Evolutionary conservation across 2,329 filamentous ascomycete genomes (phyloP).

Genomic region (Ophiostoma sp.): DNA sequence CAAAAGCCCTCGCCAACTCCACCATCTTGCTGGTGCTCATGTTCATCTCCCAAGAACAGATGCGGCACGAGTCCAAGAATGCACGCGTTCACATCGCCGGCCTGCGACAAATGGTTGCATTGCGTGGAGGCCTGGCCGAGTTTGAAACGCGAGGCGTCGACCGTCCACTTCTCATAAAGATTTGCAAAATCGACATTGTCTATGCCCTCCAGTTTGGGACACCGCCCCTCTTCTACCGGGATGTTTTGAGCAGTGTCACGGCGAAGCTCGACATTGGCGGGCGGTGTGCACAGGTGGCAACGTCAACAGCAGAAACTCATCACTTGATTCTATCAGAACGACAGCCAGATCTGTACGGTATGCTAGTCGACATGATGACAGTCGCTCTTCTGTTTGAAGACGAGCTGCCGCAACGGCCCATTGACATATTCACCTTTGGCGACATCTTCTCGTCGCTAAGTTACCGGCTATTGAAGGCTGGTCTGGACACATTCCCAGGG

Average conservation of each 20-base stretch:
- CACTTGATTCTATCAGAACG: neutral
- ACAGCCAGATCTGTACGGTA: neutral
- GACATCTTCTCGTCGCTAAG: slow-evolving; percentile 14
- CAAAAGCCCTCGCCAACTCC: slow-evolving; percentile 33
- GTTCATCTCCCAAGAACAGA: slow-evolving; percentile 34
- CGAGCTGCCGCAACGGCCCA: neutral
- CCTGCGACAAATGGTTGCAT: slow-evolving; percentile 40
- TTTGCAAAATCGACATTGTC: slow-evolving; percentile 31
- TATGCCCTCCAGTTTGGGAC: slow-evolving; percentile 25
- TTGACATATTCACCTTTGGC: slow-evolving; percentile 10
- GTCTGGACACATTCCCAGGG: neutral
- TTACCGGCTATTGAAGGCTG: neutral
- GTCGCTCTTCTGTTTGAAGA: neutral
- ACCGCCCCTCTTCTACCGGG: slow-evolving; percentile 23
- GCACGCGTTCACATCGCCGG: slow-evolving; percentile 38
- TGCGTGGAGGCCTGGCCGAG: slow-evolving; percentile 35
- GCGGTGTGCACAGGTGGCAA: neutral
- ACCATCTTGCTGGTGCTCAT: slow-evolving; percentile 33
- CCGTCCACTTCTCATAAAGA: slow-evolving; percentile 30
- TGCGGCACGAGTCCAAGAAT: slow-evolving; percentile 25
- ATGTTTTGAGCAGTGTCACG: neutral
- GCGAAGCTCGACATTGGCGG: neutral
- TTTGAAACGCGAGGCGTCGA: slow-evolving; percentile 25
- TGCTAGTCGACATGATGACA: neutral
- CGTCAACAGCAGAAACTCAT: neutral